Conservation (phyloP, 2,329 filamentous ascomycete genomes). For the Calonectria ilicicola region DNA sequence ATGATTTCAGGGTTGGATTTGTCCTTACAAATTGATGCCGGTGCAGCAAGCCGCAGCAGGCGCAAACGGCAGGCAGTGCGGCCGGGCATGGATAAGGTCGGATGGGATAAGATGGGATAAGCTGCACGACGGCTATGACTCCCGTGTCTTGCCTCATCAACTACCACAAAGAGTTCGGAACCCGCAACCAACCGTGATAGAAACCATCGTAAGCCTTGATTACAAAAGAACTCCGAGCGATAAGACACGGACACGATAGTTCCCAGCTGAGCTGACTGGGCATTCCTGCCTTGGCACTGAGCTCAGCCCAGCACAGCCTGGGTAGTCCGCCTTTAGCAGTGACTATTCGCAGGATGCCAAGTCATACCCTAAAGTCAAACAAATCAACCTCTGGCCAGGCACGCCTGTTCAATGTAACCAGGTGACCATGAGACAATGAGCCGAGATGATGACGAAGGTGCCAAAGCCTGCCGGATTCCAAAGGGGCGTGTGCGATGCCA, state of each 20-base stretch:
- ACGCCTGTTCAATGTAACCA: background rate
- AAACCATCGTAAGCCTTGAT: background rate
- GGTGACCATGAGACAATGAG: constrained; percentile 3
- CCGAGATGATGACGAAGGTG: background rate
- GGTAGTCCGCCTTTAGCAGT: background rate
- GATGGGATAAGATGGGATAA: background rate
- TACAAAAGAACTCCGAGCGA: background rate
- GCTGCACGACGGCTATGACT: background rate
- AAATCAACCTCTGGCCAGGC: background rate
- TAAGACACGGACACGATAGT: background rate
- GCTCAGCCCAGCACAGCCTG: background rate
- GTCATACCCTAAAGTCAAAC: background rate
- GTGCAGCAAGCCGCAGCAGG: background rate
- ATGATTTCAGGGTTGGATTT: background rate
- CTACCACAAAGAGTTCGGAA: background rate
- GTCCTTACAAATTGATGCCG: background rate
- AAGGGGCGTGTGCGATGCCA: constrained; percentile 1
- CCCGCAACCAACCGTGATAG: background rate
- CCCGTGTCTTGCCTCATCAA: constrained; percentile 1
- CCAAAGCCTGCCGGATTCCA: background rate
- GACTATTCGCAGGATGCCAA: constrained; percentile 7
- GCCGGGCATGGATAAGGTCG: too few species aligned
- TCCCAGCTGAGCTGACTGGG: background rate
- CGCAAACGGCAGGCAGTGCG: background rate
- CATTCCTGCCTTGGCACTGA: background rate